These are phyloP conservation scores for Paecilomyces formosus DNA, from an alignment of 2,329 filamentous ascomycete species.

Conservation along the genomic window DNA sequence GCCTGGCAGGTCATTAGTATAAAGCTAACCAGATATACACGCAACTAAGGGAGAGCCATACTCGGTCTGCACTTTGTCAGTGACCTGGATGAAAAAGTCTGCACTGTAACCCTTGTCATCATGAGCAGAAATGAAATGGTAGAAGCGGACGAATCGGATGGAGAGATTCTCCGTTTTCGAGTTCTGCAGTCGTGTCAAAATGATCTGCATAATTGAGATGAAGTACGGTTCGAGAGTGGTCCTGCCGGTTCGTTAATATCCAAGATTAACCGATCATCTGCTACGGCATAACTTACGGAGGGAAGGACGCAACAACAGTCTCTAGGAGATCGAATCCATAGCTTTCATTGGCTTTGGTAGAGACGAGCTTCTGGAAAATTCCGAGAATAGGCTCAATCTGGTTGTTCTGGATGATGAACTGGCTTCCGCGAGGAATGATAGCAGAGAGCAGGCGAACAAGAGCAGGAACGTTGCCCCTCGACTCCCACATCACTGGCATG, in stretches of 20 bases:
- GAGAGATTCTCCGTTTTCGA: conserved; percentile 79
- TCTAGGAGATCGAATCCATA: conserved; percentile 89
- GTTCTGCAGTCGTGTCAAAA: conserved; percentile 65
- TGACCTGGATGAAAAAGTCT: conserved; percentile 81
- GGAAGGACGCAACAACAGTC: conserved; percentile 64
- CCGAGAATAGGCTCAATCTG: conserved; percentile 85
- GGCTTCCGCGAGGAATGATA: conserved; percentile 69
- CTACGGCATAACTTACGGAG: conserved; percentile 48
- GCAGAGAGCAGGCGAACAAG: conserved; percentile 76
- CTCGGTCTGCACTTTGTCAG: conserved; percentile 71
- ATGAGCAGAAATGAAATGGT: conserved; percentile 78
- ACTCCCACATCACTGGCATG: conserved; percentile 79
- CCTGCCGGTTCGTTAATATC: conserved; percentile 31
- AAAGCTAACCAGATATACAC: neutral
- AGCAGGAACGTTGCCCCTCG: conserved; percentile 85
- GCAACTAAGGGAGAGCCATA: conserved; percentile 26
- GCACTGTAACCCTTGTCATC: conserved; percentile 77
- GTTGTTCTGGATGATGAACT: conserved; percentile 66
- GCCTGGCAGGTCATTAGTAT: conserved; percentile 28
- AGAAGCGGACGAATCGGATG: conserved; percentile 84
- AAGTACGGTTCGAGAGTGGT: conserved; percentile 67
- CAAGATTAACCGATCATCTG: neutral
- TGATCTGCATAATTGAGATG: conserved; percentile 67
- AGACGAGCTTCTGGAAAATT: conserved; percentile 87
- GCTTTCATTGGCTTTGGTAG: conserved; percentile 73